Conservation (phyloP, 352 stramenopile genomes). For the Pelagophyceae sp. region DNA sequence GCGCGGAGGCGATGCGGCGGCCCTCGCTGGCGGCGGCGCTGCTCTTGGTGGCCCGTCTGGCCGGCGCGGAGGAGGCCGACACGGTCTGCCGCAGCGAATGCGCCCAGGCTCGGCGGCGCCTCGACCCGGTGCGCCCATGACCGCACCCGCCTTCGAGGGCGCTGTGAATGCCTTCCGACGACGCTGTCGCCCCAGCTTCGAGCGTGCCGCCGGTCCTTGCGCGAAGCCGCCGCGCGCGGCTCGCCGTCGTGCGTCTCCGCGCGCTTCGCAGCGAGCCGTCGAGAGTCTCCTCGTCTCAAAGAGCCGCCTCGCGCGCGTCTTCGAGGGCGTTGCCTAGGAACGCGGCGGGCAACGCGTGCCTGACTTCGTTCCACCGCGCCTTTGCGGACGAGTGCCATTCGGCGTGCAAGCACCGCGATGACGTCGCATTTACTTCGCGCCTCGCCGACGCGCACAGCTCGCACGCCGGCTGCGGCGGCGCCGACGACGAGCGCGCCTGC, state of each 20-base stretch:
- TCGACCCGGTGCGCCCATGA: neutral
- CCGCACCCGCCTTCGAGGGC: neutral
- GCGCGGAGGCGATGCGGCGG: neutral
- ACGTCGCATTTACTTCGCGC: neutral
- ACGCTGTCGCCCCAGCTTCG: neutral
- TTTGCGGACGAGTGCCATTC: neutral
- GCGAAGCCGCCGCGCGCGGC: neutral
- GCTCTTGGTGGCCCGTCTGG: neutral
- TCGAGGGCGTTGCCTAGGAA: too few species aligned
- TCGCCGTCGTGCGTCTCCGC: neutral
- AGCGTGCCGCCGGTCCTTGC: neutral
- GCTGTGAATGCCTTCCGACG: too few species aligned
- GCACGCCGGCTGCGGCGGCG: neutral
- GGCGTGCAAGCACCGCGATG: neutral
- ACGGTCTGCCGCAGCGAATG: neutral
- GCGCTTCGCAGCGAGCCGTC: neutral
- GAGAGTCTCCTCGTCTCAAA: too few species aligned
- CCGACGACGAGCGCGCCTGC: neutral
- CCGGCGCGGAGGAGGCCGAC: neutral
- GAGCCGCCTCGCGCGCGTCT: too few species aligned
- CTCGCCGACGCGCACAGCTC: neutral
- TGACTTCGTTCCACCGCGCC: neutral
- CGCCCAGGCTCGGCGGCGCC: neutral
- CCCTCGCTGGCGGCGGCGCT: neutral
- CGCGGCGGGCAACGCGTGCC: neutral